These are phyloP conservation scores for Trematosphaeria pertusa DNA, from an alignment of 2,329 filamentous ascomycete genomes.

Conservation along the genomic window DNA sequence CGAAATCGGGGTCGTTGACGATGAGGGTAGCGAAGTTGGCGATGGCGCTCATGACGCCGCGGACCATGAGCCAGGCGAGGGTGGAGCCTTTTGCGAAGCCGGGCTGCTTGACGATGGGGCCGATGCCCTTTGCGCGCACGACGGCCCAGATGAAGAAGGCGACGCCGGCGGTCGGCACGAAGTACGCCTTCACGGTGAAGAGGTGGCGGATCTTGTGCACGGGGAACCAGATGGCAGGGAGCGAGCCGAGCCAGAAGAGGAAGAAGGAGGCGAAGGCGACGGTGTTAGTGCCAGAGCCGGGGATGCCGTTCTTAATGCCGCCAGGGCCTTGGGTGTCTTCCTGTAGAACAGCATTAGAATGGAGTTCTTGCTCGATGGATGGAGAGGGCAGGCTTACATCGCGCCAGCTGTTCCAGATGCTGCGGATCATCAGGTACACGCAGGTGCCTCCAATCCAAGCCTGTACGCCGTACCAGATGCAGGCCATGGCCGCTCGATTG, in stretches of 20 bases:
- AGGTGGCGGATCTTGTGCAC: conserved; percentile 88
- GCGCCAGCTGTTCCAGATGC: conserved; percentile 78
- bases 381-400: conserved; percentile 32
- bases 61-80: conserved; percentile 82
- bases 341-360: no score
- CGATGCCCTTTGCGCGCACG: conserved; percentile 79
- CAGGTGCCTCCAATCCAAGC: conserved; percentile 82
- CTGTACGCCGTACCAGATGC: conserved; percentile 88
- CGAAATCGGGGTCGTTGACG: conserved; percentile 80
- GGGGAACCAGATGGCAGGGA: conserved; percentile 88
- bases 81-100: conserved; percentile 68
- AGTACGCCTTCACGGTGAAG: conserved; percentile 87
- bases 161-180: conserved; percentile 83
- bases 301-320: conserved; percentile 72
- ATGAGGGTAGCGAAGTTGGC: conserved; percentile 92
- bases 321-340: conserved; percentile 19
- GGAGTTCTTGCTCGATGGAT: no score
- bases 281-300: conserved; percentile 74
- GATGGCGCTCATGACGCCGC: conserved; percentile 86
- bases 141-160: conserved; percentile 89
- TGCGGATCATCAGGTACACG: conserved; percentile 85
- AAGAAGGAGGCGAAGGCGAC: conserved; percentile 82
- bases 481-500: conserved; percentile 86
- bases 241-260: conserved; percentile 81
- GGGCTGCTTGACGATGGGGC: conserved; percentile 78